Conservation (phyloP, 2,329 filamentous ascomycete species). For the Diplodia mutila region DNA sequence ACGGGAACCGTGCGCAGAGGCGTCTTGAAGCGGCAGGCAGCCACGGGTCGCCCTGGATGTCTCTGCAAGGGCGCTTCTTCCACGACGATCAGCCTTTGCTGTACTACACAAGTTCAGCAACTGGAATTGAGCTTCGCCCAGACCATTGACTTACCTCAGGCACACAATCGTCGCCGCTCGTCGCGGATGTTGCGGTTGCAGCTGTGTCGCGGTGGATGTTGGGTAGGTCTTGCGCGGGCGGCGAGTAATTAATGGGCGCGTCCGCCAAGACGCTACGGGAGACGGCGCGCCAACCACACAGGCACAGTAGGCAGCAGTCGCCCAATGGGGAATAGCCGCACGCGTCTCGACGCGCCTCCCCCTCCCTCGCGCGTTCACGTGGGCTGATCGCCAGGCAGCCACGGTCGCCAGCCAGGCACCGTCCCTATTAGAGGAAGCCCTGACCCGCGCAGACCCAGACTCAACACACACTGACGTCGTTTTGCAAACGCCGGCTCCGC, state of each 20-base stretch:
- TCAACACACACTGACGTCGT: not conserved
- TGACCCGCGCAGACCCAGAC: not conserved
- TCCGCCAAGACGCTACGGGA: not conserved
- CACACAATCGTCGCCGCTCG: not conserved
- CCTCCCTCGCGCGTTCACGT: not conserved
- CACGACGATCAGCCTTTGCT: not conserved
- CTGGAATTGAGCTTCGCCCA: not conserved
- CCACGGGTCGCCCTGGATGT: not conserved
- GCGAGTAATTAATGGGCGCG: not conserved
- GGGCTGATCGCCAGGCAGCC: not conserved
- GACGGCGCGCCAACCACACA: not conserved
- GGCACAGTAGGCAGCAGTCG: not conserved
- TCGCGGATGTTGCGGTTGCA: not conserved
- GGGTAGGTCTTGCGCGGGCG: not conserved
- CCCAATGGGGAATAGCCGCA: not conserved
- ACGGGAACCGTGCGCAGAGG: not conserved
- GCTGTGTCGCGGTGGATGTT: not conserved
- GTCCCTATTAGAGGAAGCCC: not conserved
- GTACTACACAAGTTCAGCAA: not conserved
- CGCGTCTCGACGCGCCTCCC: not conserved
- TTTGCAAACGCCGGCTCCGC: not conserved
- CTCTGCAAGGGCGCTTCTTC: not conserved
- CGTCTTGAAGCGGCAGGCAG: not conserved
- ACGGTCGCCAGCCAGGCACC: not conserved
- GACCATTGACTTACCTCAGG: not conserved